phyloP scores from a whole-genome alignment of 768 basidiomycete genomes.

The Psilocybe azurescens region DNA sequence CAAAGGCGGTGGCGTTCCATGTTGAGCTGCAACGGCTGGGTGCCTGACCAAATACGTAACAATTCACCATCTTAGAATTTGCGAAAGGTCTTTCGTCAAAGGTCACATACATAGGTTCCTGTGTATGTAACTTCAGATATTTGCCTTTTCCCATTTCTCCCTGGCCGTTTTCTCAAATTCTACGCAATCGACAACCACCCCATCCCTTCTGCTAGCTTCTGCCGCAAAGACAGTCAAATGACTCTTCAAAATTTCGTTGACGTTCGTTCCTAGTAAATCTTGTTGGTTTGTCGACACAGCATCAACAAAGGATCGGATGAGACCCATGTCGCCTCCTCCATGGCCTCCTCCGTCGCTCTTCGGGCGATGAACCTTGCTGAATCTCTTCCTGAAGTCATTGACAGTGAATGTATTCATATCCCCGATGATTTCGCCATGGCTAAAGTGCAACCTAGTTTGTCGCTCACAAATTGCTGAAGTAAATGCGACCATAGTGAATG shows the following conservation, averaged over 20 bases:
- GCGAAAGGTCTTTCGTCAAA: neutral
- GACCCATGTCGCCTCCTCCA: constrained; percentile 82
- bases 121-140: constrained; percentile 1
- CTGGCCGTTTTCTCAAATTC: constrained; percentile 59
- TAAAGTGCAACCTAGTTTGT: constrained; percentile 86
- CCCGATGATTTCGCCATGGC: constrained; percentile 88
- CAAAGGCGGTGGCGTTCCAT: too few relatives aligned
- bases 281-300: constrained; percentile 75
- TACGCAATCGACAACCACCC: constrained; percentile 69
- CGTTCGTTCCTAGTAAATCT: constrained; percentile 64
- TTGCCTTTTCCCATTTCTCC: constrained; percentile 8
- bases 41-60: neutral
- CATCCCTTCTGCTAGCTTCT: constrained; percentile 75
- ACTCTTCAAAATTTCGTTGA: constrained; percentile 73
- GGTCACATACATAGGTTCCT: neutral
- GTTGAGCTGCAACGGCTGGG: neutral
- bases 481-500: constrained; percentile 90
- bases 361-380: constrained; percentile 52
- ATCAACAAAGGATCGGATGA: constrained; percentile 76
- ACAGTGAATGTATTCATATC: constrained; percentile 80
- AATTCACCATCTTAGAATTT: neutral
- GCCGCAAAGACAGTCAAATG: constrained; percentile 91
- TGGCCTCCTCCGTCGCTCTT: constrained; percentile 70
- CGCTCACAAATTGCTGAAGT: constrained; percentile 81
- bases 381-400: constrained; percentile 71